Percentiles rank a stretch among this genome's conserved stretches.
These are phyloP conservation scores for Russula griseocarnosa DNA, from an alignment of 768 basidiomycete genomes.

Conservation along the genomic window DNA sequence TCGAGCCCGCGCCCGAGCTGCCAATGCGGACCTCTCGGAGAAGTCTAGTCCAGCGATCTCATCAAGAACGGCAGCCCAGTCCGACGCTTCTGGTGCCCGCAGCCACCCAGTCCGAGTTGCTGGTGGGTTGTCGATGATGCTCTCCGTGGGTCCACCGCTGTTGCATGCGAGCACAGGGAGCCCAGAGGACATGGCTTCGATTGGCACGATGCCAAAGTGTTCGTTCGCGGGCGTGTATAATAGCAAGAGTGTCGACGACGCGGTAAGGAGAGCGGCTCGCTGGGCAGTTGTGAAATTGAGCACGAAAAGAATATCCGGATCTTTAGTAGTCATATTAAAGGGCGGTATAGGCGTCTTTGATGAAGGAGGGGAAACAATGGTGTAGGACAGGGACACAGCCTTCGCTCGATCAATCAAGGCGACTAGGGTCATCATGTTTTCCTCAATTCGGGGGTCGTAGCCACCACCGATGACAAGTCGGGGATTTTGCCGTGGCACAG, in stretches of 20 bases:
- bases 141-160: constrained; percentile 89
- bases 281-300: constrained; percentile 86
- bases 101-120: constrained; percentile 71
- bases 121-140: constrained; percentile 47
- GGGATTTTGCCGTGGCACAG: constrained; percentile 35
- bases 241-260: constrained; percentile 62
- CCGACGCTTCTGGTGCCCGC: constrained; percentile 50
- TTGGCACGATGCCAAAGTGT: constrained; percentile 95
- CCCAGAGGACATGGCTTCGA: constrained; percentile 92
- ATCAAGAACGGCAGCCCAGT: constrained; percentile 68
- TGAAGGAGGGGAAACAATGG: constrained; percentile 49
- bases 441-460: constrained; percentile 81
- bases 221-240: constrained; percentile 95
- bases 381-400: constrained; percentile 52
- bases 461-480: constrained; percentile 88
- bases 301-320: constrained; percentile 77
- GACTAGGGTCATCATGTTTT: constrained; percentile 71
- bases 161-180: constrained; percentile 85
- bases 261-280: constrained; percentile 73
- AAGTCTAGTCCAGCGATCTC: constrained; percentile 51
- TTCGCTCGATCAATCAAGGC: constrained; percentile 58
- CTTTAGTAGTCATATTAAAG: constrained; percentile 37
- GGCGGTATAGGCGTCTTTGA: constrained; percentile 39
- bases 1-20: constrained; percentile 52
- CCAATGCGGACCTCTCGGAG: constrained; percentile 47